Base-by-base conservation (phyloP, 495 filamentous ascomycete genomes). In the Neurospora africana region DNA sequence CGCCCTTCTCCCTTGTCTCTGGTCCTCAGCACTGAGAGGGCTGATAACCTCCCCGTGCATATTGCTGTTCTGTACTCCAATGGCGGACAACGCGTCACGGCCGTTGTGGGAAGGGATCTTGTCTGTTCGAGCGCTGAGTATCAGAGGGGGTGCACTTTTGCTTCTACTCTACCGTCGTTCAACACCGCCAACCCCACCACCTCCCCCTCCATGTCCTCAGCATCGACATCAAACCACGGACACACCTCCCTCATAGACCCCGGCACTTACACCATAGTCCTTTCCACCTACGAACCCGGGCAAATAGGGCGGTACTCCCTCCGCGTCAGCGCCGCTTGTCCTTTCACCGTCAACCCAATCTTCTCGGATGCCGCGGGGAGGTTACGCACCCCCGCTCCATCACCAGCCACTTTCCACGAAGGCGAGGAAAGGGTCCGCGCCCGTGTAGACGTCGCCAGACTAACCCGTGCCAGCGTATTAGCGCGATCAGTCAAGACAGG, bases 211-310 rank as follows among this genome's bases (percentile, higher is more conserved):
- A 3, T 30, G 30, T 30, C 30, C 30, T 33, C 30, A 33, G 30
- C 30, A 33, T 33, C 30, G 30, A 33, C 30, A 11, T 23, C 43
- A 8, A 47, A 23, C 47, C 47, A 58, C 23, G 21, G 47, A 58
- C 47, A 21, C 47, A 58, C 87, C 15, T 78, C 80, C 17, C 78
- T 77, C 8, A 79, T 95, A 9, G 85, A 87, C 35, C 79, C 84
- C 3, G 95, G 95, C 4, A 85, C 84, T 0, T 98, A 98, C 81
- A 97, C 93, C 1, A 86, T 97, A 67, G 89, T 98, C 13, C 91
- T 89, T 75, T 94, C 91, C 9, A 97, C 95, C 2, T 98, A 96
- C 78, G 93, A 97, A 61, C 86, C 90, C 0, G 89, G 89, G 37
- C 91, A 94, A 77, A 80, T 87, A 3, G 93, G 88, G 3, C 84